phyloP scores from a whole-genome alignment of 768 basidiomycete genomes.

The Leccinum disarticulatum region DNA sequence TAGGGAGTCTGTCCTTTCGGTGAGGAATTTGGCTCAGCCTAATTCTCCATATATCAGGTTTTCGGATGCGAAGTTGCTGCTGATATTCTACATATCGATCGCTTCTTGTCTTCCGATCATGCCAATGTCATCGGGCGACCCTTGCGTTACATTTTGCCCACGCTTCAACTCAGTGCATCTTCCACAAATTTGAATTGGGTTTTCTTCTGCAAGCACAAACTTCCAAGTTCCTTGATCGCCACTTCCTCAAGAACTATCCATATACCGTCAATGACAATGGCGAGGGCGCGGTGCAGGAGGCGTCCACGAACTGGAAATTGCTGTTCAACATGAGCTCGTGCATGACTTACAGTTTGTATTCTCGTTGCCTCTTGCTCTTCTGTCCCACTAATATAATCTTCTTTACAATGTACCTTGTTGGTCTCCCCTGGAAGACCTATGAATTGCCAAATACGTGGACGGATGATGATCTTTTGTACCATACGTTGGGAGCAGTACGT shows the following conservation, averaged over 20 bases:
- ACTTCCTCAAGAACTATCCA: slow-evolving; percentile 93
- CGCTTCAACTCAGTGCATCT: slow-evolving; percentile 79
- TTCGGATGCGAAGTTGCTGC: slow-evolving; percentile 76
- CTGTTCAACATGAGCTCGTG: slow-evolving; percentile 90
- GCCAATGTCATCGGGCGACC: slow-evolving; percentile 39
- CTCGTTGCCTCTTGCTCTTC: neutral
- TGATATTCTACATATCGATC: slow-evolving; percentile 67
- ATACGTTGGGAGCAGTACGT: slow-evolving; percentile 78
- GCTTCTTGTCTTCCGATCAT: slow-evolving; percentile 60
- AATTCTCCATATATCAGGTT: slow-evolving; percentile 50
- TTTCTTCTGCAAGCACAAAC: slow-evolving; percentile 82
- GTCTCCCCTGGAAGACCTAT: slow-evolving; percentile 90
- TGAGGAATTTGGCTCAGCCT: slow-evolving; percentile 17
- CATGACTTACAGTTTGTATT: slow-evolving; percentile 84
- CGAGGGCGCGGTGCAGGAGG: slow-evolving; percentile 81
- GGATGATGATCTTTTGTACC: slow-evolving; percentile 80
- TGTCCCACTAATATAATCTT: neutral
- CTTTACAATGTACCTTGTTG: slow-evolving; percentile 72
- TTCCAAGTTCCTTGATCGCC: slow-evolving; percentile 86
- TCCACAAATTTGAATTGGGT: slow-evolving; percentile 91
- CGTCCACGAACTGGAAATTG: slow-evolving; percentile 93
- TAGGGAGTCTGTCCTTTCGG: slow-evolving; percentile 34
- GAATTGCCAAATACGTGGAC: slow-evolving; percentile 80
- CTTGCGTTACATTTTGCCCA: slow-evolving; percentile 78
- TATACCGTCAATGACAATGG: slow-evolving; percentile 78